Evolutionary conservation across 2,329 filamentous ascomycete species (phyloP), one percentile per base, ranked within the genome.

Genomic region (Penicillium vulpinum): DNA sequence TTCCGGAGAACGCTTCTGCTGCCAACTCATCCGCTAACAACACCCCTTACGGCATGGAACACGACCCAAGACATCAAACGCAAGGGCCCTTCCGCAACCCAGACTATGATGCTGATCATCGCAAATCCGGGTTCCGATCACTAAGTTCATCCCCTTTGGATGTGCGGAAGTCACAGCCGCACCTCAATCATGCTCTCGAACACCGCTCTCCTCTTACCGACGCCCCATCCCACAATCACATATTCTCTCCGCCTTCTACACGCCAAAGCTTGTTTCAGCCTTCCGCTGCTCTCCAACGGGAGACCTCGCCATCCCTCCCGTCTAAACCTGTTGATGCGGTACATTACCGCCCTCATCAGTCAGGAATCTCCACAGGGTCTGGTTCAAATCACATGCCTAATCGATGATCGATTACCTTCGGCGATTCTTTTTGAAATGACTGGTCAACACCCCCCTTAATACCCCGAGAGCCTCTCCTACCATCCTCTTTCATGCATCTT

Each of bases 11-110:
- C 53, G 67, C 67, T 24, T 77, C 76, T 10, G 72, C 73, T 16
- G 74, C 71, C 29, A 72, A 73, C 51, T 78, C 77, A 7, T 78
- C 76, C 2, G 69, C 75, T 7, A 72, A 75, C 46, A 77, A 78
- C 56, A 79, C 77, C 4, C 77, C 77, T 6, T 74, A 75, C 40
- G 74, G 74, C 39, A 66, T 62, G n/a, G 74, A 77, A 41, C 73
- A 72, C 39, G 68, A 73, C 24, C 61, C 62, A 41, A 64, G 64
- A 29, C 62, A 61, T 16, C 61, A 63, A 22, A 46, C 51, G 45
- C 59, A 65, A 41, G 66, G 65, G n/a, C 58, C 62, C 11, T 70
- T 68, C 51, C 64, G 59, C 21, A 67, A 70, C 51, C 64, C 66
- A 15, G 73, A 76, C 31, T 70, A 74, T 35, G 73, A 75, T 41